A percentile compares a stretch with the other conserved stretches of the same genome.
Conservation (phyloP, 2,329 filamentous ascomycete species). For the Hymenoscyphus albidus region DNA sequence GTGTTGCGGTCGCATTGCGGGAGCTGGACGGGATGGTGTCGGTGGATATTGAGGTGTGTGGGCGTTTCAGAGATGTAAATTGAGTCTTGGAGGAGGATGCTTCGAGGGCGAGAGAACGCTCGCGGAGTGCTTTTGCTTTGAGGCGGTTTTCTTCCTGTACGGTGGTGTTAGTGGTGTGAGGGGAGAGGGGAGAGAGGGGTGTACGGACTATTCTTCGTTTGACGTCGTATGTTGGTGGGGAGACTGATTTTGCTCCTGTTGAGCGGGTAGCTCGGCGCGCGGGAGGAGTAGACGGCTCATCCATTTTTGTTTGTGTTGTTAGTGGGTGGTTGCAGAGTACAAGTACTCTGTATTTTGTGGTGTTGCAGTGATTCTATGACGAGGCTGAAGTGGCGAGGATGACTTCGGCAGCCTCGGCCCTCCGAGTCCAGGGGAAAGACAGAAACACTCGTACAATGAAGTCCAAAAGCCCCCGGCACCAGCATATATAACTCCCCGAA, state of each 20-base stretch:
- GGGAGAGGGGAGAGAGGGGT: neutral
- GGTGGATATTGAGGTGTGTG: slow-evolving; percentile 60
- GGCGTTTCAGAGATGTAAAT: slow-evolving; percentile 68
- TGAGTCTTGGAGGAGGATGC: slow-evolving; percentile 40
- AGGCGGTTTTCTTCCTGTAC: slow-evolving; percentile 79
- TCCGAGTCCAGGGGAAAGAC: neutral
- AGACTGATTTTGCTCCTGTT: slow-evolving; percentile 22
- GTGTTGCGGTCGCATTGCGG: slow-evolving; percentile 59
- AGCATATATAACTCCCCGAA: neutral
- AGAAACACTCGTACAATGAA: too few relatives aligned
- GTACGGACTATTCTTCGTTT: slow-evolving; percentile 51
- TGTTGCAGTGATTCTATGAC: slow-evolving; percentile 8
- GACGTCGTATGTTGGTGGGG: slow-evolving; percentile 52
- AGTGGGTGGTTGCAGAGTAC: neutral
- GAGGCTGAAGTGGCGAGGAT: slow-evolving; percentile 20
- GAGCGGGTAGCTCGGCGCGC: neutral
- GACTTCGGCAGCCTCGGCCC: slow-evolving; percentile 13
- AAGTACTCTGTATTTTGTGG: neutral
- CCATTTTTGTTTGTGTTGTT: slow-evolving; percentile 18
- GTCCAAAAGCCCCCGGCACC: neutral
- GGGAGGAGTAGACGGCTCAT: slow-evolving; percentile 26
- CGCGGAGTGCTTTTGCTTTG: slow-evolving; percentile 80
- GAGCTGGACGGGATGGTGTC: slow-evolving; percentile 51
- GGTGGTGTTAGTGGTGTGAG: slow-evolving; percentile 5
- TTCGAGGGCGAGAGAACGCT: slow-evolving; percentile 64